Base-by-base conservation (phyloP, 2,329 filamentous ascomycete genomes). In the Magnaporthiopsis rhizophila region DNA sequence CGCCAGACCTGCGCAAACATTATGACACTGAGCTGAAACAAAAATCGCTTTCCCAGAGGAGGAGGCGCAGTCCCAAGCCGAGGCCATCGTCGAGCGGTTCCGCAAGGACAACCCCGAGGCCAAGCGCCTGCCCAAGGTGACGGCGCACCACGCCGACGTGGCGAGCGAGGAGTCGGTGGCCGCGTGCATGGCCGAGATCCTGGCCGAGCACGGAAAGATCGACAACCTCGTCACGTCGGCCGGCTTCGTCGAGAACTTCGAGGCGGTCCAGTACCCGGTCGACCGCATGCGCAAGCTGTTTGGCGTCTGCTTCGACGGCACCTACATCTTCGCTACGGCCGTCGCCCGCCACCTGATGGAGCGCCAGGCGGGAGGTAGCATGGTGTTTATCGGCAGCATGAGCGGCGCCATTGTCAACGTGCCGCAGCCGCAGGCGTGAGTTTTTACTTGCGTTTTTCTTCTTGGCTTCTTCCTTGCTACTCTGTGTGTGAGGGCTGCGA, bases 361-460 rank as follows among this genome's bases (percentile, higher is more conserved):
- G 73, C 86, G 91, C 72, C 87, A 93, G 74, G 81, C 84, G 6
- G 81, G 85, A 0, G 94, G 93, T 58, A 95, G 89, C 79, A 93
- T 98, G 75, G 91, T 97, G 71, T 90, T 97, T 80, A 95, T 97
- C 72, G 94, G 93, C 34, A 95, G 90, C 83, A 98, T 98, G 93
- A 93, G 89, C 62, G 94, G 93, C 59, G 79, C 89, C 64, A 93
- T 98, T 71, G 94, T 98, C 76, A 98, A 98, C 72, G 90, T 97
- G 11, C 94, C 94, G 21, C 94, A 98, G 76, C 92, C 92, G 0
- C 94, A 98, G 75, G 91, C 86, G 81, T 84, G 71, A 75, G 82
- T 75, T 56, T 28, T 50, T 18, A 21, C 56, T 26, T 0, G 4
- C 24, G 12, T 36, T 38, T 26, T 18, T 58, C 34, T 36, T 36